Evolutionary conservation across 352 stramenopile genomes (phyloP).

Genomic region (Globisporangium nagaii): DNA sequence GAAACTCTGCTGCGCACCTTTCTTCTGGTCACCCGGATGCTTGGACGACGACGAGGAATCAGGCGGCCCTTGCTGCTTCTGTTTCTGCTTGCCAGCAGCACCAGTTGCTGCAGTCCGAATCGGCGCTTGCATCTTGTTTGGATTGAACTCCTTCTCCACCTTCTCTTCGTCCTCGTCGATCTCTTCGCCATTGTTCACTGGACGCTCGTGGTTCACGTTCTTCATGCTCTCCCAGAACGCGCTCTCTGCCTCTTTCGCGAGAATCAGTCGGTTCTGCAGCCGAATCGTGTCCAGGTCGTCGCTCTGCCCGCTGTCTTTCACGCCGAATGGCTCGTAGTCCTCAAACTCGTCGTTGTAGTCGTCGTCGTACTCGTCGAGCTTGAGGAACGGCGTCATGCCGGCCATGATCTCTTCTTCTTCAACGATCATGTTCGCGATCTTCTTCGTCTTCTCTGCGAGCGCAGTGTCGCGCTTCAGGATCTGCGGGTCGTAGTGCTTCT

Average conservation of each 20-base stretch:
- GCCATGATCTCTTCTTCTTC: conserved; percentile 34
- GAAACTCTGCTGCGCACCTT: background rate
- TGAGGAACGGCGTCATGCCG: conserved; percentile 15
- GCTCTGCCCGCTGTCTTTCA: conserved; percentile 32
- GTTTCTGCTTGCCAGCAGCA: conserved; percentile 5
- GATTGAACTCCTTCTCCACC: conserved; percentile 20
- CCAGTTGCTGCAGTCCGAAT: background rate
- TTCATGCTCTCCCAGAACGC: conserved; percentile 70
- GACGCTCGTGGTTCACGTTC: conserved; percentile 38
- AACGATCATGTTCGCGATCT: conserved; percentile 45
- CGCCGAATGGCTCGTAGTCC: conserved; percentile 65
- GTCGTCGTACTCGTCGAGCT: conserved; percentile 67
- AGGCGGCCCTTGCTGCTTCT: conserved; percentile 13
- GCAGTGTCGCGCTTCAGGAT: conserved; percentile 37
- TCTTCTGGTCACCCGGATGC: conserved; percentile 9
- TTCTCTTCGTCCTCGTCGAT: conserved; percentile 20
- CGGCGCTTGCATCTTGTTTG: background rate
- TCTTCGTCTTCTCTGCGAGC: conserved; percentile 47
- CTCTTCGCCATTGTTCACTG: conserved; percentile 7
- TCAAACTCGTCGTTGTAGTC: conserved; percentile 87
- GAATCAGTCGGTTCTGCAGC: conserved; percentile 45
- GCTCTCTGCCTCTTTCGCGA: conserved; percentile 51
- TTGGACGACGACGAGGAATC: conserved; percentile 23
- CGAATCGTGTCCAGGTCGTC: conserved; percentile 53
- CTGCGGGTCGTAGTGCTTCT: conserved; percentile 58